phyloP scores from a whole-genome alignment of 768 basidiomycete species.

The Chalciporus chontae region DNA sequence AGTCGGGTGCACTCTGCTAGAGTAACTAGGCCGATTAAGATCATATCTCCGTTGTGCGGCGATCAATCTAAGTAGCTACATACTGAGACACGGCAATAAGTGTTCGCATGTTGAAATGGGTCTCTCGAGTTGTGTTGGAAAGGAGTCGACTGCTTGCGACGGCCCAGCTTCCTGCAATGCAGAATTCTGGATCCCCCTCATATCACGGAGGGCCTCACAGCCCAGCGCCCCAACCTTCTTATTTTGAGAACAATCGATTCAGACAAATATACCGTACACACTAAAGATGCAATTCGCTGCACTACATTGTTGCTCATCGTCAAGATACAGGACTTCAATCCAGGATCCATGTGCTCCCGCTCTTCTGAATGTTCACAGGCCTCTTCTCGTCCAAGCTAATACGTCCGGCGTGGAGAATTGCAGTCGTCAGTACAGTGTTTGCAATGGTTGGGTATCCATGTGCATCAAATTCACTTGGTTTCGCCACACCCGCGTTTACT shows the following conservation, averaged over 20 bases:
- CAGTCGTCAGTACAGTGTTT: conserved; percentile 84
- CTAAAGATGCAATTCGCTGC: not conserved
- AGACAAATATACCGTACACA: not conserved
- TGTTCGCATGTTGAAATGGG: no score
- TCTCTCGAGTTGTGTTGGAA: no score
- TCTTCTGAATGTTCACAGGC: conserved; percentile 72
- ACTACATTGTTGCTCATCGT: conserved; percentile 9
- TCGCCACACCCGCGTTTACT: conserved; percentile 68
- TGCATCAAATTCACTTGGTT: conserved; percentile 70
- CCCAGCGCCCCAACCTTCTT: not conserved
- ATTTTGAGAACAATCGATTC: not conserved
- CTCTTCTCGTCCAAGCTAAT: conserved; percentile 89
- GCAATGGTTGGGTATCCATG: conserved; percentile 84
- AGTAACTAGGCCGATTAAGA: not conserved
- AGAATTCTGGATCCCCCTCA: no score
- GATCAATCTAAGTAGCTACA: no score
- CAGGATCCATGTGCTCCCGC: conserved; percentile 61
- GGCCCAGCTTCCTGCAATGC: no score
- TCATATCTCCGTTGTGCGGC: no score
- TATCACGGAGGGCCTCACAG: no score
- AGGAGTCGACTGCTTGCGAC: no score
- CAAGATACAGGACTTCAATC: conserved; percentile 39
- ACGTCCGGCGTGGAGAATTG: conserved; percentile 87
- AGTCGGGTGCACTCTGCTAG: not conserved
- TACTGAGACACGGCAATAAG: no score